Evolutionary conservation across 176 grass and related monocot species (phyloP), one percentile per base, ranked within the genome.

Genomic region (Zoysia japonica): DNA sequence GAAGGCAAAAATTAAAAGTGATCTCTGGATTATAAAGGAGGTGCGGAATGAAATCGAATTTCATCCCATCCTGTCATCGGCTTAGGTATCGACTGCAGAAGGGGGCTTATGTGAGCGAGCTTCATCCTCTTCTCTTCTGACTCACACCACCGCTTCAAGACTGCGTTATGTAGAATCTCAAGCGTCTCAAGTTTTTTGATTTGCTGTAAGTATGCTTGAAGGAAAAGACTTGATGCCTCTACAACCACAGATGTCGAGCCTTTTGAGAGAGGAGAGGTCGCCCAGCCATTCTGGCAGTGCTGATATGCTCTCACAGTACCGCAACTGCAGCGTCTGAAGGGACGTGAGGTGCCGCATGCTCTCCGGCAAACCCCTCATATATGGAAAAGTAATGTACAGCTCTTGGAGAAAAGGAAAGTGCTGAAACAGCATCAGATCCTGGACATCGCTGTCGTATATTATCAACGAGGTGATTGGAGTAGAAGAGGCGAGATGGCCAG

Each of bases 111-210:
- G 13, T 80, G 65, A 10, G 51, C n/a, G 0, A 80, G 51, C 4
- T 57, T 68, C 0, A 5, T 11, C 65, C 38, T 59, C 51, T 60
- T 80, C 8, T 59, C 19, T 1, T 70, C 40, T 47, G 41, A 80
- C 37, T 80, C n/a, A 36, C 65, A 80, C 65, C 78, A 70, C 7
- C 1, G 0, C 2, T 4, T 38, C 9, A 80, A 41, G 7, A 59
- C 1, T 2, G 0, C 0, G 13, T 4, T 68, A 0, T 0, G 0
- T 0, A 0, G 0, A 7, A 79, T 46, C 2, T 0, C 0, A 4
- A 80, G 4, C 41, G 2, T 8, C 8, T 80, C 8, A 3, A 80
- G 78, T 6, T 5, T 47, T 7, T 7, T 11, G 1, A 70, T 65
- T 4, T 38, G 6, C 0, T 47, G 52, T 70, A 60, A 45, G 36